These are phyloP conservation scores for Tylopilus balloui DNA, from an alignment of 768 basidiomycete species.

Conservation along the genomic window DNA sequence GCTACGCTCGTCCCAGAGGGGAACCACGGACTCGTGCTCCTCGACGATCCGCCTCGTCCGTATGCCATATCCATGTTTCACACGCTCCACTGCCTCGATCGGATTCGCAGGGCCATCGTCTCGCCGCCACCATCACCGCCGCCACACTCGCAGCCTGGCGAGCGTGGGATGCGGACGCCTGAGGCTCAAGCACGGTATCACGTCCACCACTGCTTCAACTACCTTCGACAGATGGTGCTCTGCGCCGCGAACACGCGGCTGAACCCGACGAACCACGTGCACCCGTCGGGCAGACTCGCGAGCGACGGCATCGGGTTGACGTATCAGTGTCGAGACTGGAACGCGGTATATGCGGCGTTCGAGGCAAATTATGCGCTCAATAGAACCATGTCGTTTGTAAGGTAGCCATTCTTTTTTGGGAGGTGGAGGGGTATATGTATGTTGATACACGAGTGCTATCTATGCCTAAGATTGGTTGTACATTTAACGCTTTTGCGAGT, in stretches of 20 bases:
- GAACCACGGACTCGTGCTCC: constrained; percentile 17
- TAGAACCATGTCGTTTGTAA: constrained; percentile 11
- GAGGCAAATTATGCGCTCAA: constrained; percentile 20
- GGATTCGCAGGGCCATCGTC: constrained; percentile 29
- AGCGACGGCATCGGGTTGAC: constrained; percentile 21
- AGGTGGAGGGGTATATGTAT: neutral
- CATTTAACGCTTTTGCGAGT: too few species aligned
- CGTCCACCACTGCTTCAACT: constrained; percentile 37
- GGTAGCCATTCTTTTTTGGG: neutral
- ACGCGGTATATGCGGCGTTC: constrained; percentile 18
- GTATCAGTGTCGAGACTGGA: constrained; percentile 24
- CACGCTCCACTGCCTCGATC: constrained; percentile 38
- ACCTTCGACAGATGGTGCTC: constrained; percentile 36
- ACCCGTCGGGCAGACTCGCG: constrained; percentile 8
- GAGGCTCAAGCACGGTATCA: constrained; percentile 6
- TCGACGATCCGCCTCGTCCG: constrained; percentile 20
- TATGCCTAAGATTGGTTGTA: neutral
- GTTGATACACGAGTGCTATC: neutral
- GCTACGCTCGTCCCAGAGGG: constrained; percentile 19
- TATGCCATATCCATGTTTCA: constrained; percentile 39
- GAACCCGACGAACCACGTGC: constrained; percentile 20
- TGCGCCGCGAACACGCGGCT: constrained; percentile 34
- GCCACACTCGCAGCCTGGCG: too few species aligned
- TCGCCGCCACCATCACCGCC: neutral
- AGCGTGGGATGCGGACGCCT: neutral